A percentile compares a stretch with the other conserved stretches of the same genome.
Conservation (phyloP, 208 protist species). For the Acanthamoeba lenticulata region DNA sequence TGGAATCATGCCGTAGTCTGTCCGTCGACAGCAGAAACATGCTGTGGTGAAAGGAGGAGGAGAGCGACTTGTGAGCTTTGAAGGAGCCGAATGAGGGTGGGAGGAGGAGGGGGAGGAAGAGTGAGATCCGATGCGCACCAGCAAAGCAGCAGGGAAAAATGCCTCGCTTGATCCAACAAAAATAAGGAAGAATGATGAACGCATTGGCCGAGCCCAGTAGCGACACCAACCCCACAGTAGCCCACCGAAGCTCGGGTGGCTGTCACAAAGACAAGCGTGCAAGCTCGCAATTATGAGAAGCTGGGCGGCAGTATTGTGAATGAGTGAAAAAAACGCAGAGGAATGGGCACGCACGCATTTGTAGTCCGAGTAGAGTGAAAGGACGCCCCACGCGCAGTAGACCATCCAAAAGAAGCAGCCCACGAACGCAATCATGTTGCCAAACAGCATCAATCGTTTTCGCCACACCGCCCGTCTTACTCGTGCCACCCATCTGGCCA, state of each 20-base stretch:
- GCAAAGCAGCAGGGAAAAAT: conserved; percentile 30
- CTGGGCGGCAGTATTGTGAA: neutral
- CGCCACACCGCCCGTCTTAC: neutral
- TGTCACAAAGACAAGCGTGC: neutral
- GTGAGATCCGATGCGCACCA: neutral
- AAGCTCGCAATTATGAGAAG: neutral
- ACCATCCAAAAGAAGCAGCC: conserved; percentile 16
- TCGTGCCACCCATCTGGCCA: neutral
- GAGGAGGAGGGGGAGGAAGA: neutral
- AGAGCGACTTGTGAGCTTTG: no score
- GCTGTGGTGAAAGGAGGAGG: neutral
- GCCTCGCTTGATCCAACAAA: conserved; percentile 34
- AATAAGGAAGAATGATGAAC: conserved; percentile 1
- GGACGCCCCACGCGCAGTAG: neutral
- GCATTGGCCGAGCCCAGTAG: conserved; percentile 10
- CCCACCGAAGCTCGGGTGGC: conserved; percentile 8
- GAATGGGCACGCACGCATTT: neutral
- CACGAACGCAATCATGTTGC: conserved; percentile 9
- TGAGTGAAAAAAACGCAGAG: neutral
- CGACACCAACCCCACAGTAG: neutral
- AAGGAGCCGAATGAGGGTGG: neutral
- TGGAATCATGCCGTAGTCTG: neutral
- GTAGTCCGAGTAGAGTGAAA: conserved; percentile 36
- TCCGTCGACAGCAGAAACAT: neutral
- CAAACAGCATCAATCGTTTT: neutral